Base-by-base conservation (phyloP, 768 basidiomycete species). In the Psilocybe sp. region DNA sequence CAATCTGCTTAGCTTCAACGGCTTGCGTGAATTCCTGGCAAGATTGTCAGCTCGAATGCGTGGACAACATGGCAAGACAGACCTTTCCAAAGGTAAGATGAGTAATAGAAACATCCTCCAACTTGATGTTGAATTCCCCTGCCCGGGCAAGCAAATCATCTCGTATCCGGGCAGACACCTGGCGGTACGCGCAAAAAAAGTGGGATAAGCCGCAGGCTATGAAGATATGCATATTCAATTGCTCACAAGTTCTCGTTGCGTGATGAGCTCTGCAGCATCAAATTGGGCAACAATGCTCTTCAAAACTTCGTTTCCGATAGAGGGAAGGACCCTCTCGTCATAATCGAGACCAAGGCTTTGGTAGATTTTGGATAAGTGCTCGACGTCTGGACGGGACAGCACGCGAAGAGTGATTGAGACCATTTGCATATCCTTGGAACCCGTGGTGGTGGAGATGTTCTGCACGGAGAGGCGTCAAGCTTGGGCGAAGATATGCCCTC, bases 1-100 rank as follows among this genome's bases (percentile, higher is more conserved):
- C 97, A 66, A 99, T 98, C 69, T 98, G 97, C 69, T 99, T 99
- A 36, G 96, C 96, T 72, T 99, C 97, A 8, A 99, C 97, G n/a
- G 97, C 97, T 85, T 89, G 85, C 5, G 92, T 92, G 65, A 93
- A 92, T 81, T 92, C 91, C 90, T 92, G 54, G 28, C 15, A 49
- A 10, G 41, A 34, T 15, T 33, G 18, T 49, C 42, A 36, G 39
- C 33, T 36, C 14, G 14, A 42, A n/a, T 18, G 37, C 5, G 7
- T 28, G 28, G 11, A 43, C 16, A 7, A 14, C 12, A 28, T 5
- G 11, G 13, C 44, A 38, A 18, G 37, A 33, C 75, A 18, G 47
- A 85, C 90, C 69, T 92, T 89, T 63, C 90, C 91, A 62, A 93
- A 93, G 13, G 89, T 91, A 56, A 92, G 64, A 66, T 92, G 89